Percentiles rank a stretch among this genome's conserved stretches.
phyloP scores from a whole-genome alignment of 208 protist species.

The Porcisia hertigi region DNA sequence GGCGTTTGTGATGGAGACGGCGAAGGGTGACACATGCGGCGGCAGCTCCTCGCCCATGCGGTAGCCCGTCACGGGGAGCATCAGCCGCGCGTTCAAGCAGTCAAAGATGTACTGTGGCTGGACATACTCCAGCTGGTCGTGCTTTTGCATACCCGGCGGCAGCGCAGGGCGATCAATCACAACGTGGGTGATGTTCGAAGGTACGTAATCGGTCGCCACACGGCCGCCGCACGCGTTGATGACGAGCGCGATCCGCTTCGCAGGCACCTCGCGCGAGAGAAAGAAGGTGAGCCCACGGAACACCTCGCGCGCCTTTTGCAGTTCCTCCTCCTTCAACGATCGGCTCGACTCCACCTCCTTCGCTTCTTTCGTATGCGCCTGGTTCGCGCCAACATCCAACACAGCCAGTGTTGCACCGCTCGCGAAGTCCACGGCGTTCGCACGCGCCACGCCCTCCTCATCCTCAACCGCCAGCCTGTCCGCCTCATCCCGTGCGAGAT shows the following conservation, averaged over 20 bases:
- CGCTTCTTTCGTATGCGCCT: slow-evolving; percentile 34
- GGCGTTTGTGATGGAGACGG: slow-evolving; percentile 84
- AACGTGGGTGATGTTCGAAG: slow-evolving; percentile 83
- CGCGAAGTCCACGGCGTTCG: slow-evolving; percentile 34
- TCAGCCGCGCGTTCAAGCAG: slow-evolving; percentile 92
- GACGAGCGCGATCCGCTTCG: slow-evolving; percentile 89
- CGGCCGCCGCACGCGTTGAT: slow-evolving; percentile 88
- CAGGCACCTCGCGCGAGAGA: slow-evolving; percentile 90
- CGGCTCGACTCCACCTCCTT: slow-evolving; percentile 41
- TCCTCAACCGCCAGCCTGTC: slow-evolving; percentile 58
- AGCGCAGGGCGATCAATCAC: slow-evolving; percentile 85
- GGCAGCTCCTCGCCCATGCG: slow-evolving; percentile 89
- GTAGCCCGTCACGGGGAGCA: slow-evolving; percentile 88
- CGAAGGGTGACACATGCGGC: slow-evolving; percentile 93
- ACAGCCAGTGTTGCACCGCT: slow-evolving; percentile 27
- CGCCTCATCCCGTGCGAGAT: slow-evolving; percentile 54
- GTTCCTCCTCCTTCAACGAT: slow-evolving; percentile 58
- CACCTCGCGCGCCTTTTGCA: slow-evolving; percentile 56
- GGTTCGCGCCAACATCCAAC: slow-evolving; percentile 23
- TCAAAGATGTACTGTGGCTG: slow-evolving; percentile 98
- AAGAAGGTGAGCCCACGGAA: slow-evolving; percentile 87
- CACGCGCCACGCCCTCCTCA: slow-evolving; percentile 24
- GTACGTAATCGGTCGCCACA: slow-evolving; percentile 70
- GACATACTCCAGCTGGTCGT: slow-evolving; percentile 88
- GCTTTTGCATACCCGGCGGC: slow-evolving; percentile 49